Conservation (phyloP, 352 stramenopile genomes). For the Globisporangium spiculum region DNA sequence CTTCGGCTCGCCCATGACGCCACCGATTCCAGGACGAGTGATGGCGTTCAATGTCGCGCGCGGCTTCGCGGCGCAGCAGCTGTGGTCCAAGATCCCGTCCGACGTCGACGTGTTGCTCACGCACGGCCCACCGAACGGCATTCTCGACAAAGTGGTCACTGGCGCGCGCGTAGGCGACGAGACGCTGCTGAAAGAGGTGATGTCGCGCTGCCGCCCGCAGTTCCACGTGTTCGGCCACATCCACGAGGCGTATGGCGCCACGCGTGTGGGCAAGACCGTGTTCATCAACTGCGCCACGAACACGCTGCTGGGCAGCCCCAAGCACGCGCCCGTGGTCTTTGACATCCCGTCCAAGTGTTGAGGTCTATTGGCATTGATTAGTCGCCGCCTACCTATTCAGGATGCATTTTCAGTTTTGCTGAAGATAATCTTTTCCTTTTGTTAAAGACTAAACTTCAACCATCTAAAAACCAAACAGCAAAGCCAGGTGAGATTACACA, state of each 20-base stretch:
- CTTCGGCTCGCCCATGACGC: slow-evolving; percentile 76
- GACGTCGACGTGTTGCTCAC: slow-evolving; percentile 89
- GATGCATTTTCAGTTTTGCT: slow-evolving; percentile 3
- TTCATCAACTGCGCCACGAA: slow-evolving; percentile 89
- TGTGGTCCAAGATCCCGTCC: slow-evolving; percentile 66
- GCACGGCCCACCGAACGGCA: slow-evolving; percentile 85
- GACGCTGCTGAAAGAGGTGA: slow-evolving; percentile 74
- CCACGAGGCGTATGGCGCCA: slow-evolving; percentile 85
- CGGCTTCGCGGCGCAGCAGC: slow-evolving; percentile 58
- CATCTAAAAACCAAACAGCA: background rate
- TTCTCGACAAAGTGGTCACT: slow-evolving; percentile 72
- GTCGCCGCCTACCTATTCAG: background rate
- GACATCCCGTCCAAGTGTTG: slow-evolving; percentile 67
- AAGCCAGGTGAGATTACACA: background rate
- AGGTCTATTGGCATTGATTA: slow-evolving; percentile 1
- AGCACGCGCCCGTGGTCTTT: slow-evolving; percentile 71
- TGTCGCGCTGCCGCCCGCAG: slow-evolving; percentile 71
- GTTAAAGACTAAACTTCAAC: slow-evolving; percentile 1
- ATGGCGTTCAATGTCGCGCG: slow-evolving; percentile 75
- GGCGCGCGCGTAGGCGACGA: slow-evolving; percentile 75
- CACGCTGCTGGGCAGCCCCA: slow-evolving; percentile 53
- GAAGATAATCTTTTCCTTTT: background rate
- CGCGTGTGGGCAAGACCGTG: slow-evolving; percentile 69
- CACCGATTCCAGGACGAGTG: slow-evolving; percentile 53
- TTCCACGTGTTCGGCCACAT: slow-evolving; percentile 93